A percentile compares a stretch with the other conserved stretches of the same genome.
Conservation (phyloP, 2,329 filamentous ascomycete genomes). For the Ambrosiella beaveri region DNA sequence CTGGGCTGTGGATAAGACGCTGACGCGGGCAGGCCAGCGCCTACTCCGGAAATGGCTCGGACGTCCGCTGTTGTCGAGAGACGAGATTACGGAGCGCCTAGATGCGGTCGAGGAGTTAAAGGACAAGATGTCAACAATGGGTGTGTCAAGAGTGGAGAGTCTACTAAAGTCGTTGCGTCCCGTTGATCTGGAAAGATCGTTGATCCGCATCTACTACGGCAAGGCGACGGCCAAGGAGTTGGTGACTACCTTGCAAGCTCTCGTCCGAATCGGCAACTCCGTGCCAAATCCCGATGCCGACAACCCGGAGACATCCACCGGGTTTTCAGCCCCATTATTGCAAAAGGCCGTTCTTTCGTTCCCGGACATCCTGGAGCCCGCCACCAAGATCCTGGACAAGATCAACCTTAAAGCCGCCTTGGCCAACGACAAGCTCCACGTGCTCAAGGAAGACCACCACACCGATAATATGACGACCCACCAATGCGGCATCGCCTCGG, state of each 20-base stretch:
- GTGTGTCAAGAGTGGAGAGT: conserved; percentile 56
- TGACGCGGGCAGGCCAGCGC: conserved; percentile 75
- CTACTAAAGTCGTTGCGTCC: conserved; percentile 55
- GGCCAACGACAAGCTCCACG: conserved; percentile 79
- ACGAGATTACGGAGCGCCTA: conserved; percentile 58
- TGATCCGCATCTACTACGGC: conserved; percentile 93
- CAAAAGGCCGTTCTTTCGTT: conserved; percentile 56
- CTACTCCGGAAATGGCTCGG: conserved; percentile 91
- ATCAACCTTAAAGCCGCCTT: conserved; percentile 75
- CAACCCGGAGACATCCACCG: conserved; percentile 39
- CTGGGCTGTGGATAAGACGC: conserved; percentile 87
- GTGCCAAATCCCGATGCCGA: conserved; percentile 57
- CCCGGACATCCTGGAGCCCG: conserved; percentile 55
- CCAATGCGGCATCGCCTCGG: conserved; percentile 77
- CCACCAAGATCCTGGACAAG: conserved; percentile 60
- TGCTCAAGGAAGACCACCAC: conserved; percentile 77
- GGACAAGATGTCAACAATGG: conserved; percentile 44
- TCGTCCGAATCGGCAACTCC: conserved; percentile 52
- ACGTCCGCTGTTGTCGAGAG: conserved; percentile 63
- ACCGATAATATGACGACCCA: conserved; percentile 78
- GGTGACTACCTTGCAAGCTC: conserved; percentile 63
- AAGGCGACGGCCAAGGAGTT: conserved; percentile 87
- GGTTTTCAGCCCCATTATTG: conserved; percentile 55
- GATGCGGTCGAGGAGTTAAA: conserved; percentile 75
- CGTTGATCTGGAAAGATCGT: conserved; percentile 68